Evolutionary conservation across 2,329 filamentous ascomycete species (phyloP).

Genomic region (Periglandula ipomoeae): DNA sequence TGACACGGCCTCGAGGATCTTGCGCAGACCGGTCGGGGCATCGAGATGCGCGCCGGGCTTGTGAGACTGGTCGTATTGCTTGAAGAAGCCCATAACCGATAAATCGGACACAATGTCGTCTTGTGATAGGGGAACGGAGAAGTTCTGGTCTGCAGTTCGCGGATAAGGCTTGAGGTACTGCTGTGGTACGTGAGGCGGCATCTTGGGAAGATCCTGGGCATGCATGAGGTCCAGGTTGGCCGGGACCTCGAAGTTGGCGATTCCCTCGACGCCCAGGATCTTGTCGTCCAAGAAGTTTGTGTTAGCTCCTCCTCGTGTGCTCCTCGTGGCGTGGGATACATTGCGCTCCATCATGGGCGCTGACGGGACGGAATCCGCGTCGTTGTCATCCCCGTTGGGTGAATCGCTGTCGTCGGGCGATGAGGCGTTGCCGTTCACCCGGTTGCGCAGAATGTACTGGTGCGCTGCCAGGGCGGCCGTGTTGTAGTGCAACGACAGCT

Average conservation of each 20-base stretch:
- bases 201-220: conserved; percentile 45
- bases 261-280: conserved; percentile 49
- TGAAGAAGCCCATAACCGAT: conserved; percentile 48
- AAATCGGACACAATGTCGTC: conserved; percentile 48
- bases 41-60: conserved; percentile 49
- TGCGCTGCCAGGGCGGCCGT: conserved; percentile 52
- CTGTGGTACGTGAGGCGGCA: conserved; percentile 47
- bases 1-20: conserved; percentile 46
- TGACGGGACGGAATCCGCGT: conserved; percentile 35
- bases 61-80: conserved; percentile 44
- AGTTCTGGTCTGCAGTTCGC: conserved; percentile 45
- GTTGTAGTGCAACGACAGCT: conserved; percentile 58
- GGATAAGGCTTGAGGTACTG: conserved; percentile 51
- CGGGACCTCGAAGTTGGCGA: conserved; percentile 50
- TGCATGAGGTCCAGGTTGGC: conserved; percentile 49
- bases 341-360: conserved; percentile 54
- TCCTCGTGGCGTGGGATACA: conserved; percentile 54
- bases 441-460: conserved; percentile 51
- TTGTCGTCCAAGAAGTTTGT: conserved; percentile 50
- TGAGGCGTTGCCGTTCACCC: conserved; percentile 38
- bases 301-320: conserved; percentile 45
- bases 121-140: conserved; percentile 38
- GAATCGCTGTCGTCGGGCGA: conserved; percentile 46
- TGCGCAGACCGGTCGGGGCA: conserved; percentile 41
- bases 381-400: conserved; percentile 42